Percentiles rank a stretch among this genome's conserved stretches.
Conservation (phyloP, 2,329 filamentous ascomycete genomes). For the Aspergillus sp. region DNA sequence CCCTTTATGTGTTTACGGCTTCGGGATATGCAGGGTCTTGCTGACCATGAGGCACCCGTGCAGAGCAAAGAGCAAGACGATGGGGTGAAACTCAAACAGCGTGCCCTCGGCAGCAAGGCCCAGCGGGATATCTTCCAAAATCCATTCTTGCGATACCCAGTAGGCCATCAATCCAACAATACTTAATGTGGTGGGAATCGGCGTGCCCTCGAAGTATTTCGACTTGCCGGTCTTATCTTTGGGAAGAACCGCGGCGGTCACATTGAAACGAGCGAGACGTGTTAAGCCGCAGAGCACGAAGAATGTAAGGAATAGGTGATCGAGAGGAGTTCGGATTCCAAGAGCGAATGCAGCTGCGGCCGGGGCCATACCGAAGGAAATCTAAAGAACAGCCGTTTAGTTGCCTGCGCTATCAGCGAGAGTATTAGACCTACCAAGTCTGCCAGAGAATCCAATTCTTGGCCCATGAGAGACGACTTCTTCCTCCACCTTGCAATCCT, state of each 20-base stretch:
- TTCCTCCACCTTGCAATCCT: conserved; percentile 94
- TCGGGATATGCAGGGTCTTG: conserved; percentile 91
- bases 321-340: conserved; percentile 78
- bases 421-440: conserved; percentile 69
- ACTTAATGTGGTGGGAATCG: conserved; percentile 84
- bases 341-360: conserved; percentile 85
- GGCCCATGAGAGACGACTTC: conserved; percentile 97
- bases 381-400: conserved; percentile 51
- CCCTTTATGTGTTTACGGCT: conserved; percentile 54
- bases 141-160: conserved; percentile 80
- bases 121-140: conserved; percentile 73
- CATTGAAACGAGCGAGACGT: conserved; percentile 93
- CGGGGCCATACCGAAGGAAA: conserved; percentile 92
- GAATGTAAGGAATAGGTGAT: conserved; percentile 77
- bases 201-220: conserved; percentile 94
- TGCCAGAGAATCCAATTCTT: conserved; percentile 92
- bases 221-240: conserved; percentile 92
- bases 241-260: conserved; percentile 83
- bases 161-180: conserved; percentile 84
- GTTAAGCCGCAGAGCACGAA: conserved; percentile 96
- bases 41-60: conserved; percentile 94
- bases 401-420: conserved; percentile 1
- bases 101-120: conserved; percentile 69
- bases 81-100: conserved; percentile 77
- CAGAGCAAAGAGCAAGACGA: conserved; percentile 76